Percentiles rank a stretch among this genome's conserved stretches.
Conservation (phyloP, 2,329 filamentous ascomycete genomes). For the Neophaeococcomyces mojaviensis region DNA sequence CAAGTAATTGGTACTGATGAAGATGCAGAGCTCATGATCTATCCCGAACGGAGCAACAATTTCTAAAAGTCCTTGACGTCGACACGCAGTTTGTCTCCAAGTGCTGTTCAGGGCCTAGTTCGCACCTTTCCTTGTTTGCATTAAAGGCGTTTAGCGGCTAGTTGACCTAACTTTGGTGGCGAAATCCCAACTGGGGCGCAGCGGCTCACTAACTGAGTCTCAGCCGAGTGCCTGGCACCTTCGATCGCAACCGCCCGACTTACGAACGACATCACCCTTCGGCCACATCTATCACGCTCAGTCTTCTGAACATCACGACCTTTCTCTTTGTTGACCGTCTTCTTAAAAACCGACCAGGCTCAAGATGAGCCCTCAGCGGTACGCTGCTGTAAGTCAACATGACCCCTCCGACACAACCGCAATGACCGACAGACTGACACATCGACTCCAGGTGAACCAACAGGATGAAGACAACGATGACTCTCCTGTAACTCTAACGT, state of each 20-base stretch:
- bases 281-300: conserved; percentile 21
- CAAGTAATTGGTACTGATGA: neutral
- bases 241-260: neutral
- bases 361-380: conserved; percentile 44
- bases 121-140: too few relatives aligned
- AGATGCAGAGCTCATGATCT: neutral
- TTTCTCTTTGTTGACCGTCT: conserved; percentile 12
- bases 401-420: conserved; percentile 4
- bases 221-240: conserved; percentile 7
- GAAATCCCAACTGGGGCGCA: neutral
- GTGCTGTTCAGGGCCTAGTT: too few relatives aligned
- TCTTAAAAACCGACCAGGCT: conserved; percentile 30
- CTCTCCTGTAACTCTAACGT: conserved; percentile 23
- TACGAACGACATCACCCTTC: conserved; percentile 4
- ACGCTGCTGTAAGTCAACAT: conserved; percentile 37
- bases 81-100: too few relatives aligned
- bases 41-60: too few relatives aligned
- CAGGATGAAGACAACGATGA: conserved; percentile 30
- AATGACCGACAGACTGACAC: neutral
- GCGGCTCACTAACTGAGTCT: too few relatives aligned
- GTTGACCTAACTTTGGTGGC: neutral
- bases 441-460: conserved; percentile 31
- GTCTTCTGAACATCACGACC: conserved; percentile 11
- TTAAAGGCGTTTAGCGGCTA: neutral
- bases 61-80: too few relatives aligned